Percentiles rank a stretch among this genome's conserved stretches.
These are phyloP conservation scores for Epichloe bromicola DNA, from an alignment of 2,329 filamentous ascomycete genomes.

Conservation along the genomic window DNA sequence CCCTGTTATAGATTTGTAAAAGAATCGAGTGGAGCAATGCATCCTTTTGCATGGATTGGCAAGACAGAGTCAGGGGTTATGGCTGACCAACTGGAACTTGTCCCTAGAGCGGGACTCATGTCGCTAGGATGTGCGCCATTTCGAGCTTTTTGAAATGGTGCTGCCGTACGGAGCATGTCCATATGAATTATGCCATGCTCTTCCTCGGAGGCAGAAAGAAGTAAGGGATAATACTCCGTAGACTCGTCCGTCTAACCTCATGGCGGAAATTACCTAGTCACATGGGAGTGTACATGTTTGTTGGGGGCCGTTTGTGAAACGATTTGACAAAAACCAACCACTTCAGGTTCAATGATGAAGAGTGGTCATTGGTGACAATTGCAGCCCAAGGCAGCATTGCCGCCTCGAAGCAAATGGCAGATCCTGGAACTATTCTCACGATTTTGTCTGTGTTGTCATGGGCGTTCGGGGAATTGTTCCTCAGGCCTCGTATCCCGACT, in stretches of 20 bases:
- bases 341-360: background rate
- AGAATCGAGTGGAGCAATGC: background rate
- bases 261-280: background rate
- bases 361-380: background rate
- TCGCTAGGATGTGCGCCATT: background rate
- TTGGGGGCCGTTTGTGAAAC: background rate
- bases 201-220: conserved; percentile 9
- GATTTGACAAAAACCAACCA: background rate
- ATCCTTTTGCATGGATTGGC: conserved; percentile 1
- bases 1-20: too few species aligned
- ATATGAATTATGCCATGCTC: background rate
- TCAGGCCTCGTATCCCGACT: background rate
- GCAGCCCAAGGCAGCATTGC: background rate
- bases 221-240: background rate
- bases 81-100: conserved; percentile 32
- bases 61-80: conserved; percentile 10
- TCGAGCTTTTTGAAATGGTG: background rate
- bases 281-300: too few species aligned
- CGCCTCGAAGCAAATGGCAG: background rate
- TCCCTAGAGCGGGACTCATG: conserved; percentile 22
- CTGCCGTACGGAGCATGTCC: background rate
- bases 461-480: background rate
- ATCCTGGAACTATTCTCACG: background rate
- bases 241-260: background rate
- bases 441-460: background rate